A percentile compares a stretch with the other conserved stretches of the same genome.
These are phyloP conservation scores for Paspalum notatum DNA, from an alignment of 176 grass and related monocot species.

Conservation along the genomic window DNA sequence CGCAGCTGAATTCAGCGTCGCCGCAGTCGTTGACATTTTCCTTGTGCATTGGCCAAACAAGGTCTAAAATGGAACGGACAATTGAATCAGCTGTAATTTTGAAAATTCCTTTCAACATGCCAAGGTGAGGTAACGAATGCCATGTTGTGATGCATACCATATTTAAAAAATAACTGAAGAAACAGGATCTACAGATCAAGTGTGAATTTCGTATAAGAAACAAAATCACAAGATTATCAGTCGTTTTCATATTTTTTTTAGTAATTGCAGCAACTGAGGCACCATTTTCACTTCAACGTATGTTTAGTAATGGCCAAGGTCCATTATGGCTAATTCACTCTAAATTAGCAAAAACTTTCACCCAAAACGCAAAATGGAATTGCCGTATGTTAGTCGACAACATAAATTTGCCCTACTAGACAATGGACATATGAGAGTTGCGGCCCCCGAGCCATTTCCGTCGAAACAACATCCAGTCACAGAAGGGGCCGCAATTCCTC, in stretches of 20 bases:
- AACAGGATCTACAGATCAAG: not conserved
- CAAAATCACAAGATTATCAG: not conserved
- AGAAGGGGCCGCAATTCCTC: not conserved
- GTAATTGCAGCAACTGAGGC: not conserved
- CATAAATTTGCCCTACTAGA: slow-evolving; percentile 23
- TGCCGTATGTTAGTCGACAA: not conserved
- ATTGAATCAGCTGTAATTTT: not conserved
- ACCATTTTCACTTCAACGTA: not conserved
- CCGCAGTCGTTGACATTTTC: slow-evolving; percentile 58
- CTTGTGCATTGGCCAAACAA: slow-evolving; percentile 54
- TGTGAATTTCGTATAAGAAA: not conserved
- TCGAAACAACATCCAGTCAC: not conserved
- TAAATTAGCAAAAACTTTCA: not conserved
- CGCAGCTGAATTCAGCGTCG: slow-evolving; percentile 50
- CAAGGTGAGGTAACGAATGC: not conserved
- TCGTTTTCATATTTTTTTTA: not conserved
- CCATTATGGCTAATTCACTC: not conserved
- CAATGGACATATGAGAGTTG: no score
- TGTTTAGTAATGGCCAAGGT: not conserved
- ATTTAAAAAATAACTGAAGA: not conserved
- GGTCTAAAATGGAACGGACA: slow-evolving; percentile 36
- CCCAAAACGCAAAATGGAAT: not conserved
- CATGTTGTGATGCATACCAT: not conserved
- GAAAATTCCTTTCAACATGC: not conserved
- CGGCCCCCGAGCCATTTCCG: not conserved